Evolutionary conservation across 257 asterid genomes (phyloP).

Genomic region (Solanum pimpinellifolium): DNA sequence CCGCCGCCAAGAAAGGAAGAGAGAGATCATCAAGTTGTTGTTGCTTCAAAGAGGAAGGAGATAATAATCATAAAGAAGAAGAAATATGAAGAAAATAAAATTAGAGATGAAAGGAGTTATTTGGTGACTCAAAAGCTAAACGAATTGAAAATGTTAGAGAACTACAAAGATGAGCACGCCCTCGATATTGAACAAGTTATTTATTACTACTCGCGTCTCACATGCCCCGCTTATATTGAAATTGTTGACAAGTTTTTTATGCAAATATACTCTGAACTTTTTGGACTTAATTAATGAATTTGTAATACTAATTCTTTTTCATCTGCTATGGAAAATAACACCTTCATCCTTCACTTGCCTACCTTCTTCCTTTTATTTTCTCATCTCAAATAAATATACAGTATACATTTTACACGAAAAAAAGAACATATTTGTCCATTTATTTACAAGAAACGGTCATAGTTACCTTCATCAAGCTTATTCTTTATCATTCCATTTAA

Average conservation of each 20-base stretch:
- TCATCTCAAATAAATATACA: background rate
- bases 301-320: background rate
- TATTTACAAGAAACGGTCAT: no score
- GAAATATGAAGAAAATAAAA: background rate
- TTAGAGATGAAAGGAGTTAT: conserved; percentile 2
- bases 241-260: conserved; percentile 43
- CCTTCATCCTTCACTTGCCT: background rate
- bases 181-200: conserved; percentile 26
- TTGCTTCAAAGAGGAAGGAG: background rate
- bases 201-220: conserved; percentile 24
- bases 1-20: background rate
- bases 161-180: conserved; percentile 12
- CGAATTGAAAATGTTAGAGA: conserved; percentile 29
- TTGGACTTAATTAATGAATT: background rate
- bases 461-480: background rate
- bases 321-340: background rate
- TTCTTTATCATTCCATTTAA: background rate
- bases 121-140: conserved; percentile 17
- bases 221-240: conserved; percentile 37
- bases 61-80: conserved; percentile 8
- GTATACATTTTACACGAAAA: background rate
- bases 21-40: no score
- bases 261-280: conserved; percentile 29
- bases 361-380: background rate
- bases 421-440: background rate